Base-by-base conservation (phyloP, 148 eudicot species). In the Chenopodium formosanum region DNA sequence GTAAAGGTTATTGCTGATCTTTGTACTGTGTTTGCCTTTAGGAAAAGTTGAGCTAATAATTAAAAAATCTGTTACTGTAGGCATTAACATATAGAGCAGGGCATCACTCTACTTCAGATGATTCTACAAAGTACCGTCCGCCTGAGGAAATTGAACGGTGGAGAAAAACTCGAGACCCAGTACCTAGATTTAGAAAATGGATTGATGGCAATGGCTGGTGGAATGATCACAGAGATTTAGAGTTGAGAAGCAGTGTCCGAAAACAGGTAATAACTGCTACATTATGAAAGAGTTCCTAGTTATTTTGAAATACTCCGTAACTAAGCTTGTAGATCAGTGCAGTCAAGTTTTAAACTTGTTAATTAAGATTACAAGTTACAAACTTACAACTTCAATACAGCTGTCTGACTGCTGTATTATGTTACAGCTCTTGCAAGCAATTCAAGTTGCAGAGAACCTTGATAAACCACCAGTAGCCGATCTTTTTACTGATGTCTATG, bases 41-140 rank as follows among this genome's bases (percentile, higher is more conserved):
- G 23, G 22, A 46, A 44, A 20, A 48, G 47, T 4, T 73, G 13
- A 67, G 68, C 82, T 65, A 76, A 46, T 16, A 44, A 17, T 29
- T 74, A 78, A 63, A 0, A 56, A 56, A 56, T 69, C 74, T 68
- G 46, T 67, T 12, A 83, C 13, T 84, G 78, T 70, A 92, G 95
- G 92, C 91, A 53, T 73, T 92, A 23, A 89, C 93, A 29, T 92
- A 92, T 82, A 82, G 98, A 90, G 90, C 86, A 79, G 95, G 98
- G 60, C 95, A 92, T 87, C 98, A 94, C 80, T 83, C 97, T 19
- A 94, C 98, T 40, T 92, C 97, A 20, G 98, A 92, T 81, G 98
- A 94, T 81, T 94, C 98, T 60, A 90, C 97, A 5, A 94, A 80
- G 82, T 94, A 94, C 62, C 95, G 98, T 76, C 84, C 93, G 46